Conservation (phyloP, 2,329 filamentous ascomycete species). For the Davidsoniella neocaledoniae region DNA sequence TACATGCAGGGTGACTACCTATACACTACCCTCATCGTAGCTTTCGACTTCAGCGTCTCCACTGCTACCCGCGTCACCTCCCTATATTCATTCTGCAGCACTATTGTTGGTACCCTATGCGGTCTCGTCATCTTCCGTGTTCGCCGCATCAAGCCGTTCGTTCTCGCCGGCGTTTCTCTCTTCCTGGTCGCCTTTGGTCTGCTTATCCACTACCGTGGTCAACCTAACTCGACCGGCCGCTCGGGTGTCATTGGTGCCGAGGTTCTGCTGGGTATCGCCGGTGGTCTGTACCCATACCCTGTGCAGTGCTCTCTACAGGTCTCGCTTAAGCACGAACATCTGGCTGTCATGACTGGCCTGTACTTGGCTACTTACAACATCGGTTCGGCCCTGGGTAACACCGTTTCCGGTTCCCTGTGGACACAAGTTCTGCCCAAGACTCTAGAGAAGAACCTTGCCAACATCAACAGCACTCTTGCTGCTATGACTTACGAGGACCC, state of each 20-base stretch:
- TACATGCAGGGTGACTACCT: conserved; percentile 47
- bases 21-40: conserved; percentile 43
- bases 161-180: conserved; percentile 39
- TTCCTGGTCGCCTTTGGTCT: conserved; percentile 51
- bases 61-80: conserved; percentile 42
- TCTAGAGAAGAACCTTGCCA: conserved; percentile 23
- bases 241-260: conserved; percentile 46
- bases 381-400: conserved; percentile 41
- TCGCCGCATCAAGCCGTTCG: conserved; percentile 46
- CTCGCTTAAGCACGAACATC: conserved; percentile 29
- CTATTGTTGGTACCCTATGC: conserved; percentile 38
- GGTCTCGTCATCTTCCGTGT: conserved; percentile 40
- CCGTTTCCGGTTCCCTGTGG: conserved; percentile 46
- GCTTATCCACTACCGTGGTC: conserved; percentile 45
- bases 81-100: conserved; percentile 40
- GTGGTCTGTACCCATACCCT: conserved; percentile 42
- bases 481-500: conserved; percentile 21
- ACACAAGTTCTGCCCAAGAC: conserved; percentile 35
- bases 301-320: conserved; percentile 29
- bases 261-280: conserved; percentile 44
- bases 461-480: conserved; percentile 24
- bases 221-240: conserved; percentile 24
- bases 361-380: conserved; percentile 48
- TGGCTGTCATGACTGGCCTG: conserved; percentile 47
- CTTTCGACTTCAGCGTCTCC: conserved; percentile 40